phyloP scores from a whole-genome alignment of 1,284 basidiomycete species.

The Ganoderma leucocontextum region DNA sequence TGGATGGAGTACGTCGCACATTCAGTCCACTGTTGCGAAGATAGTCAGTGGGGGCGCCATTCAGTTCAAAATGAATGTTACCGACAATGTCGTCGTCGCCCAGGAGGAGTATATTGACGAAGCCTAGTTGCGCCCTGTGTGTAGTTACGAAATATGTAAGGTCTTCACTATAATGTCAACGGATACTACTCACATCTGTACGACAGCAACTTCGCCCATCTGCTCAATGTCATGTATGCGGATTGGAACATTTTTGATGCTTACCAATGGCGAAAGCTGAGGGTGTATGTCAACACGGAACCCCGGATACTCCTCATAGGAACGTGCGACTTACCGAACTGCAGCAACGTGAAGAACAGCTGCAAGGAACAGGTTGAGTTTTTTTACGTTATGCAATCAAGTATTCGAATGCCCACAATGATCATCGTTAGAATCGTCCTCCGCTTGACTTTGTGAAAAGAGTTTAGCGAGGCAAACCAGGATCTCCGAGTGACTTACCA shows the following conservation, averaged over 20 bases:
- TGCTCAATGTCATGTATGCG: not conserved
- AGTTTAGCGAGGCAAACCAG: not conserved
- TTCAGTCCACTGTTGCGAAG: conserved; percentile 23
- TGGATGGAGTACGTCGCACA: conserved; percentile 16
- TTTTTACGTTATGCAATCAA: not conserved
- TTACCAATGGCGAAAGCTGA: conserved; percentile 1
- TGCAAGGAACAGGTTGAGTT: not conserved
- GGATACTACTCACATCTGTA: conserved; percentile 6
- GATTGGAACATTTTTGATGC: not conserved
- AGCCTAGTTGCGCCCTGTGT: not conserved
- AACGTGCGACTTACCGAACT: conserved; percentile 22
- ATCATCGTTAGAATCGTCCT: conserved; percentile 8
- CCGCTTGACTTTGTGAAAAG: conserved; percentile 15
- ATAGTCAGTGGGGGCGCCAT: not conserved
- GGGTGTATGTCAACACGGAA: not conserved
- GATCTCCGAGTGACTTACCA: conserved; percentile 15
- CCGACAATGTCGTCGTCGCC: not conserved
- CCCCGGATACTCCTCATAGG: not conserved
- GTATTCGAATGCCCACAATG: conserved; percentile 7
- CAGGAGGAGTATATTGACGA: not conserved
- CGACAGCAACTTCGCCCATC: conserved; percentile 3
- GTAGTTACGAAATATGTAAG: not conserved
- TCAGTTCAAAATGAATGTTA: no score
- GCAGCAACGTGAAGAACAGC: conserved; percentile 14
- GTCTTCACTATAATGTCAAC: not conserved